phyloP scores from a whole-genome alignment of 371 early-diverging fungal species.

The Mortierella sp. region DNA sequence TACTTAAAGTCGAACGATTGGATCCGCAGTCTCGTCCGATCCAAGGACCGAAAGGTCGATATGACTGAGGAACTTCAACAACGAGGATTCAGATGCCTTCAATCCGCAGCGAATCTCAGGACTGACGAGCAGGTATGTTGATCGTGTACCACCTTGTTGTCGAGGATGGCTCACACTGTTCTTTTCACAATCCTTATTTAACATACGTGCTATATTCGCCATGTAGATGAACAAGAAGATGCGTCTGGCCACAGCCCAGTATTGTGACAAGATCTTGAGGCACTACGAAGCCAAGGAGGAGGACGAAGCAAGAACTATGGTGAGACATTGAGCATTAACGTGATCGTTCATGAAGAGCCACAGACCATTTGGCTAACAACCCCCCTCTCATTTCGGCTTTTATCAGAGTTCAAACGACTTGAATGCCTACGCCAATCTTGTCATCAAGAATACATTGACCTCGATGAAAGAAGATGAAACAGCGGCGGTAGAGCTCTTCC shows the following conservation, averaged over 20 bases:
- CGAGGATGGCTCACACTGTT: too few species aligned
- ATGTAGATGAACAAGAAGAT: slow-evolving; percentile 37
- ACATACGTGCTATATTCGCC: background rate
- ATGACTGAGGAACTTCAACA: slow-evolving; percentile 32
- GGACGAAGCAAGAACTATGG: slow-evolving; percentile 8
- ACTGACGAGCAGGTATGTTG: slow-evolving; percentile 15
- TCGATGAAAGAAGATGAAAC: slow-evolving; percentile 54
- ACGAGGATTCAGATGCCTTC: slow-evolving; percentile 32
- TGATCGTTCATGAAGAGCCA: too few species aligned
- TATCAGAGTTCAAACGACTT: slow-evolving; percentile 32
- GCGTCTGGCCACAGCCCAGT: slow-evolving; percentile 48
- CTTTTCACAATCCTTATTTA: background rate
- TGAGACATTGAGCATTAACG: background rate
- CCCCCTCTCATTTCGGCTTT: background rate
- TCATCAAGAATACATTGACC: slow-evolving; percentile 61
- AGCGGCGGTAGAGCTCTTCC: slow-evolving; percentile 71
- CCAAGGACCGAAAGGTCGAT: background rate
- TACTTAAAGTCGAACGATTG: slow-evolving; percentile 20
- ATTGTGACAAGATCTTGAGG: slow-evolving; percentile 58
- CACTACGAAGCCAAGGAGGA: slow-evolving; percentile 25
- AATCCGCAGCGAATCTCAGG: slow-evolving; percentile 3
- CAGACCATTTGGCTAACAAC: too few species aligned
- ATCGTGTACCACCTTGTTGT: too few species aligned
- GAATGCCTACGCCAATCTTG: slow-evolving; percentile 54
- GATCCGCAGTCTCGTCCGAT: slow-evolving; percentile 15